Percentiles rank a stretch among this genome's conserved stretches.
Conservation (phyloP, 2,329 filamentous ascomycete species). For the Setomelanomma holmii region DNA sequence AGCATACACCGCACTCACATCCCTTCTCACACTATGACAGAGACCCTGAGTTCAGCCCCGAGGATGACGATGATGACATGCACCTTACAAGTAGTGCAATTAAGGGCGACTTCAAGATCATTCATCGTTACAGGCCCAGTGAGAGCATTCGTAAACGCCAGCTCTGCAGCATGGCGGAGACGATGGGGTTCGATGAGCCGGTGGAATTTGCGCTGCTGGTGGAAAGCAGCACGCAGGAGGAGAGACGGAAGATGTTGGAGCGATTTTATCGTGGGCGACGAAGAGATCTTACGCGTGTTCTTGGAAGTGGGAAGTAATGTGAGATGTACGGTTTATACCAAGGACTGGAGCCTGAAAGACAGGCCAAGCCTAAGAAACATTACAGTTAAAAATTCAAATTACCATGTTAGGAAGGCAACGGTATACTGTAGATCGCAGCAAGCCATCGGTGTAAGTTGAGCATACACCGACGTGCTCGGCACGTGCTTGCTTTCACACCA, state of each 20-base stretch:
- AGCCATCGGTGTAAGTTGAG: too few relatives aligned
- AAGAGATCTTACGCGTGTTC: constrained; percentile 46
- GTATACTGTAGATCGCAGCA: too few relatives aligned
- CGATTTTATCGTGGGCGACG: constrained; percentile 77
- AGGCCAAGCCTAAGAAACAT: too few relatives aligned
- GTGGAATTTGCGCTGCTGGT: constrained; percentile 90
- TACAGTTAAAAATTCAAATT: too few relatives aligned
- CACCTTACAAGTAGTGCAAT: constrained; percentile 13
- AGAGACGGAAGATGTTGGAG: constrained; percentile 79
- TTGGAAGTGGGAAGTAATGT: not conserved
- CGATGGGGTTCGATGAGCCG: constrained; percentile 76
- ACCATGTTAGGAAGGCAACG: too few relatives aligned
- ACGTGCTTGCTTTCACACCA: too few relatives aligned
- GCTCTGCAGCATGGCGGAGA: constrained; percentile 87
- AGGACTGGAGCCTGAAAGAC: too few relatives aligned
- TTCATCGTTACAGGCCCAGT: constrained; percentile 74
- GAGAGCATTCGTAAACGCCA: constrained; percentile 77
- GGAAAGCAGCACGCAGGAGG: constrained; percentile 86
- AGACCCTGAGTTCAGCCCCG: constrained; percentile 14
- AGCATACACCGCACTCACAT: constrained; percentile 5
- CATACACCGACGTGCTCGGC: too few relatives aligned
- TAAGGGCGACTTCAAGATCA: constrained; percentile 52
- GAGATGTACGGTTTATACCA: too few relatives aligned
- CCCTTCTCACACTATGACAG: constrained; percentile 23
- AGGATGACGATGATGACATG: constrained; percentile 24